Percentiles rank a stretch among this genome's conserved stretches.
Conservation (phyloP, 2,329 filamentous ascomycete species). For the Diaporthe citriasiana region DNA sequence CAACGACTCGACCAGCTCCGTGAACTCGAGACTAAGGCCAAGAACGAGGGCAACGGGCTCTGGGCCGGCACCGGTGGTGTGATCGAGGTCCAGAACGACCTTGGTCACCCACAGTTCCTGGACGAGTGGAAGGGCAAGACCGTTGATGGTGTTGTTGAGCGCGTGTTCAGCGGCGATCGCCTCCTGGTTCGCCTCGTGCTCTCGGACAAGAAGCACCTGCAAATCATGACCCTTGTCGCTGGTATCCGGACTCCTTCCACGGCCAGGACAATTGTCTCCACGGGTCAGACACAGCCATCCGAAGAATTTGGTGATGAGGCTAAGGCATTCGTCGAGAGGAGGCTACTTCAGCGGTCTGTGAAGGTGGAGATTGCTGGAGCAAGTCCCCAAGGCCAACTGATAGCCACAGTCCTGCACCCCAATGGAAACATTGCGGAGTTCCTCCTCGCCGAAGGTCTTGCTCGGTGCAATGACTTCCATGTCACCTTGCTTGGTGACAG, state of each 20-base stretch:
- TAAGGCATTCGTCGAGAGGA: slow-evolving; percentile 86
- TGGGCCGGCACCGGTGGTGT: slow-evolving; percentile 77
- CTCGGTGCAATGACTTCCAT: slow-evolving; percentile 95
- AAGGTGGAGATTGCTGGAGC: slow-evolving; percentile 87
- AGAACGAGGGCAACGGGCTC: slow-evolving; percentile 82
- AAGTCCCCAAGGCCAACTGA: slow-evolving; percentile 91
- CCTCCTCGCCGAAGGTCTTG: slow-evolving; percentile 88
- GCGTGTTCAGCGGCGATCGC: slow-evolving; percentile 91
- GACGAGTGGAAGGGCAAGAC: slow-evolving; percentile 88
- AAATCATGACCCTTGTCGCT: slow-evolving; percentile 90
- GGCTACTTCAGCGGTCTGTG: slow-evolving; percentile 88
- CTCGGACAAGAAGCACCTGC: slow-evolving; percentile 85
- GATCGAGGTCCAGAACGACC: slow-evolving; percentile 85
- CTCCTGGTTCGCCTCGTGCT: slow-evolving; percentile 86
- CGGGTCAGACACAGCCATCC: slow-evolving; percentile 84
- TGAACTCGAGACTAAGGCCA: slow-evolving; percentile 82
- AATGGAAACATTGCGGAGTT: slow-evolving; percentile 94
- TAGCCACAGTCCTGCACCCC: slow-evolving; percentile 89
- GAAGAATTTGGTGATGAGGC: slow-evolving; percentile 94
- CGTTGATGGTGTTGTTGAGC: slow-evolving; percentile 89
- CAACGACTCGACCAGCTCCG: slow-evolving; percentile 83
- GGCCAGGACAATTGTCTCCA: slow-evolving; percentile 83
- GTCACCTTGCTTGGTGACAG: slow-evolving; percentile 90
- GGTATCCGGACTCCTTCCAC: slow-evolving; percentile 93
- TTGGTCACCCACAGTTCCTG: slow-evolving; percentile 83